These are phyloP conservation scores for Arthrobotrys musiformis DNA, from an alignment of 2,329 filamentous ascomycete species.

Conservation along the genomic window DNA sequence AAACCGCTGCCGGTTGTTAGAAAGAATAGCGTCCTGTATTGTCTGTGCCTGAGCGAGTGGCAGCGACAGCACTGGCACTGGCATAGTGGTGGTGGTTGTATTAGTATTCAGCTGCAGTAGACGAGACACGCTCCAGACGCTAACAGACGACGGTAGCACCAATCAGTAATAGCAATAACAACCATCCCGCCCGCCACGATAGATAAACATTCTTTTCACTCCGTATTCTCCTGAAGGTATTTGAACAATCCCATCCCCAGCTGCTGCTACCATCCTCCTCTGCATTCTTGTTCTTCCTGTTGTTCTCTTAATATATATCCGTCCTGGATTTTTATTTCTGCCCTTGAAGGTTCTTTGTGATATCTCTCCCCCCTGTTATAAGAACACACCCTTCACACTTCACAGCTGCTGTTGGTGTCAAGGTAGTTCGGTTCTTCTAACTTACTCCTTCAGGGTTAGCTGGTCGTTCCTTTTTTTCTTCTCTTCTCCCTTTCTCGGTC, in stretches of 20 bases:
- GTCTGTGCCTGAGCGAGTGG: neutral
- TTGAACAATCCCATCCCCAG: constrained; percentile 41
- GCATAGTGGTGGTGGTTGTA: neutral
- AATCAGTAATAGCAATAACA: constrained; percentile 50
- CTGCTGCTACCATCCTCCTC: constrained; percentile 21
- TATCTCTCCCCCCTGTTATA: constrained; percentile 23
- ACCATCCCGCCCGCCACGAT: constrained; percentile 24
- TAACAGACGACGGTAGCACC: constrained; percentile 52
- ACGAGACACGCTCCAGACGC: constrained; percentile 46
- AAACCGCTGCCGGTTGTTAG: neutral
- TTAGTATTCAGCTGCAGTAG: constrained; percentile 34
- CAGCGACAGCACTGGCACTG: no score
- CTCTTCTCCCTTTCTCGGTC: neutral
- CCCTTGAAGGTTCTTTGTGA: neutral
- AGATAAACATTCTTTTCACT: constrained; percentile 54
- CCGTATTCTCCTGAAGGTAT: constrained; percentile 51
- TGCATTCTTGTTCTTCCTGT: constrained; percentile 27
- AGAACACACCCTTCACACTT: constrained; percentile 20
- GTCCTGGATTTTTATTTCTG: no score
- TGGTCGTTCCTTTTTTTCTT: constrained; percentile 45
- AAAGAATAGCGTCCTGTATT: no score
- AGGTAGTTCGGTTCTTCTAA: constrained; percentile 40
- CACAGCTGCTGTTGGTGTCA: constrained; percentile 24
- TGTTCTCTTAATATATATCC: constrained; percentile 19
- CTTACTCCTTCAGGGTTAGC: constrained; percentile 42